phyloP scores from a whole-genome alignment of 768 basidiomycete species.

The Pleurotus citrinopileatus region DNA sequence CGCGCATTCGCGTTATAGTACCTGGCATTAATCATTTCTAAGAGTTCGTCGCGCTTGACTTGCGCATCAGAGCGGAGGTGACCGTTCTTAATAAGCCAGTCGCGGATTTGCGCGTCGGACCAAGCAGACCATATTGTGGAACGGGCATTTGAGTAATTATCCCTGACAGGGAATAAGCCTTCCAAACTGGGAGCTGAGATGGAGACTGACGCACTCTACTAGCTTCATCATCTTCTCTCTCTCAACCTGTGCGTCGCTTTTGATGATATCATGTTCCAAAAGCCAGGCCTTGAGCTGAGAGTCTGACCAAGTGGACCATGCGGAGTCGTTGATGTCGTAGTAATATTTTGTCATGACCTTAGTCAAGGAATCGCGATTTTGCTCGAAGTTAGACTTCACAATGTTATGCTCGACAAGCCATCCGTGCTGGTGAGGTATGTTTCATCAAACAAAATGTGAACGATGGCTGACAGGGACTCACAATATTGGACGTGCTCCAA shows the following conservation, averaged over 20 bases:
- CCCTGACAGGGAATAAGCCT: conserved; percentile 33
- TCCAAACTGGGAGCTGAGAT: not conserved
- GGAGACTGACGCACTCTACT: conserved; percentile 46
- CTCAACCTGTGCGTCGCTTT: conserved; percentile 60
- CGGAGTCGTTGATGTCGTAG: conserved; percentile 52
- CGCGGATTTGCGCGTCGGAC: conserved; percentile 68
- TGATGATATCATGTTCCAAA: conserved; percentile 67
- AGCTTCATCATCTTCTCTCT: conserved; percentile 79
- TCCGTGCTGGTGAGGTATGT: conserved; percentile 45
- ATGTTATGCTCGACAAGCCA: conserved; percentile 85
- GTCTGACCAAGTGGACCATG: conserved; percentile 74
- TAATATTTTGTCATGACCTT: conserved; percentile 78
- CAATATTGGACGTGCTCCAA: conserved; percentile 86
- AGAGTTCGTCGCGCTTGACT: conserved; percentile 72
- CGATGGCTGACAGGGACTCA: conserved; percentile 29
- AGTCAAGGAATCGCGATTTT: conserved; percentile 59
- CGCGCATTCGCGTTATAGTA: conserved; percentile 42
- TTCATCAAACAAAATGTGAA: not conserved
- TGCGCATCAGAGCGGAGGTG: conserved; percentile 59
- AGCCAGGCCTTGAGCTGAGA: conserved; percentile 79
- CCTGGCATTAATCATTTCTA: conserved; percentile 72
- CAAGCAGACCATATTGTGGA: conserved; percentile 67
- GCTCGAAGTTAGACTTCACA: conserved; percentile 50
- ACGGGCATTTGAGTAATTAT: conserved; percentile 62
- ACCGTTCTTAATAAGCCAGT: conserved; percentile 74